Evolutionary conservation across 2,329 filamentous ascomycete genomes (phyloP).

Genomic region (Claviceps fusiformis): DNA sequence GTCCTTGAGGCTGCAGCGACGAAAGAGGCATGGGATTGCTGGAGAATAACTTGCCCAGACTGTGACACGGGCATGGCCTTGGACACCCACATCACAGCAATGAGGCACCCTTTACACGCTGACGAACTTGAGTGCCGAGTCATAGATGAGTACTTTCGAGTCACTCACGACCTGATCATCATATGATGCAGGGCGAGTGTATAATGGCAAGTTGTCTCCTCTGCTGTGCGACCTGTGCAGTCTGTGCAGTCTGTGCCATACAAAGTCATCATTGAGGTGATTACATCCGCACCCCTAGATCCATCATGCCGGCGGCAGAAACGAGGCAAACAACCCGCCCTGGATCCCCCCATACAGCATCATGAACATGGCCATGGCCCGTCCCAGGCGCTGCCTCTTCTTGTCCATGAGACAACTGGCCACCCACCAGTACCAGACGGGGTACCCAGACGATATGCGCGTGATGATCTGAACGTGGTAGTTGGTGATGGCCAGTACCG

Average conservation of each 20-base stretch:
- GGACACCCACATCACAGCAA: background rate
- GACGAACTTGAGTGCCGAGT: background rate
- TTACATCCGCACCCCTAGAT: background rate
- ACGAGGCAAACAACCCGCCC: conserved; percentile 71
- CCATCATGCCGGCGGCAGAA: conserved; percentile 69
- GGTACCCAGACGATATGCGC: conserved; percentile 75
- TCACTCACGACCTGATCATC: background rate
- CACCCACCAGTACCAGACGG: conserved; percentile 78
- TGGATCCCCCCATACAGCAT: conserved; percentile 75
- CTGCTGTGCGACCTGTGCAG: too few relatives aligned
- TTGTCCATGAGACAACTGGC: conserved; percentile 33
- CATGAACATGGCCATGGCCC: conserved; percentile 48
- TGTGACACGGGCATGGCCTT: background rate
- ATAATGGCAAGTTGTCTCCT: too few relatives aligned
- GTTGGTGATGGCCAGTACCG: conserved; percentile 55
- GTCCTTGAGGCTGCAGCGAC: background rate
- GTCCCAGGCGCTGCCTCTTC: conserved; percentile 18
- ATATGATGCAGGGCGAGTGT: background rate
- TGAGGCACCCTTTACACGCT: background rate
- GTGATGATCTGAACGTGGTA: conserved; percentile 95
- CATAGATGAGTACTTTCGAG: background rate
- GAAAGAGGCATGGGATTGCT: too few relatives aligned
- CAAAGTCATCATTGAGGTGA: background rate
- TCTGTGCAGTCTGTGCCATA: background rate
- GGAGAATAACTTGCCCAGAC: too few relatives aligned